A percentile compares a stretch with the other conserved stretches of the same genome.
Evolutionary conservation across 23 red algal species (phyloP).

Genomic region (Pyropia yezoensis): DNA sequence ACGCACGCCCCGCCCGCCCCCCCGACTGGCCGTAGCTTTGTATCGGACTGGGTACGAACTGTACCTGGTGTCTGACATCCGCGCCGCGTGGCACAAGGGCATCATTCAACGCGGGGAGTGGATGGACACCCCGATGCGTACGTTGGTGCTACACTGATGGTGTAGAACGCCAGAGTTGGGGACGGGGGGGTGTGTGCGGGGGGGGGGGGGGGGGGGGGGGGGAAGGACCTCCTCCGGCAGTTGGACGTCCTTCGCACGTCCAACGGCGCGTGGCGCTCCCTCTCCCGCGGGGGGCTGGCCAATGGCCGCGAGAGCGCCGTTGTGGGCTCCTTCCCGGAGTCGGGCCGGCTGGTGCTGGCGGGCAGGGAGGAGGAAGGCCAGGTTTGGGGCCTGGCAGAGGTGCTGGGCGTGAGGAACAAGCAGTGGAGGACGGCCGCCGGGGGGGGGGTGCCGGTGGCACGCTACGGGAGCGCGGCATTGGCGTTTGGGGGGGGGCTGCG

Average conservation of each 20-base stretch:
- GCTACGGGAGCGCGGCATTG: slow-evolving; percentile 32
- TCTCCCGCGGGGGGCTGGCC: slow-evolving; percentile 8
- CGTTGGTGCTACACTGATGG: too few relatives aligned
- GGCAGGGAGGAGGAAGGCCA: slow-evolving; percentile 27
- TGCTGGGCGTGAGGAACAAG: slow-evolving; percentile 15
- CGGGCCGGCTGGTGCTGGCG: slow-evolving; percentile 24
- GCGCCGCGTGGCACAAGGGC: too few relatives aligned
- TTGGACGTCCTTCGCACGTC: slow-evolving; percentile 17
- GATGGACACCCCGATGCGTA: too few relatives aligned
- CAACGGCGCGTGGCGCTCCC: slow-evolving; percentile 4
- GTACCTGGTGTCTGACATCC: too few relatives aligned
- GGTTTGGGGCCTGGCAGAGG: slow-evolving; percentile 13
- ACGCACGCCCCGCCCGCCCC: too few relatives aligned
- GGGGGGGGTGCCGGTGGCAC: slow-evolving; percentile 1
- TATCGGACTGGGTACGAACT: too few relatives aligned
- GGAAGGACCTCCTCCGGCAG: neutral
- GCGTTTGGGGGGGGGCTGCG: slow-evolving; percentile 30
- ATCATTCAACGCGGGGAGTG: too few relatives aligned
- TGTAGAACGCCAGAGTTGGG: too few relatives aligned
- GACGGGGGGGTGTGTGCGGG: too few relatives aligned
- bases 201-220: too few relatives aligned
- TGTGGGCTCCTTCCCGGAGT: slow-evolving; percentile 1
- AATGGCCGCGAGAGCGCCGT: slow-evolving; percentile 7
- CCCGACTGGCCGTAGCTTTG: too few relatives aligned
- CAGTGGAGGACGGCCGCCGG: neutral